These are phyloP conservation scores for Pulveroboletus ravenelii DNA, from an alignment of 768 basidiomycete species.

Conservation along the genomic window DNA sequence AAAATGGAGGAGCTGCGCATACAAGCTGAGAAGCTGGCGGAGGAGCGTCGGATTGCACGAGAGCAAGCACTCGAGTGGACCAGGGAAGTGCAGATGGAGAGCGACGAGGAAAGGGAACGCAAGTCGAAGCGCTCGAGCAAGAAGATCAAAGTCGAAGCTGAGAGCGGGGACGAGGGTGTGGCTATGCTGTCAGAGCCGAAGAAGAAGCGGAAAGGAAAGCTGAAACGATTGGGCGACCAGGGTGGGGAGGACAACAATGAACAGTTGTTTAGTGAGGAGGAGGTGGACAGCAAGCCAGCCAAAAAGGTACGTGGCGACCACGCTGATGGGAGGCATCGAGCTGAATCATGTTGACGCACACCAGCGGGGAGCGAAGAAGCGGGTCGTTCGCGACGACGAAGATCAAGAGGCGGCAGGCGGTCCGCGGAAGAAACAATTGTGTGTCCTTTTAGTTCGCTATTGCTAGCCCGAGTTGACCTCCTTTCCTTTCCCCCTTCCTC, in stretches of 20 bases:
- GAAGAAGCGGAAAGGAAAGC: conserved; percentile 76
- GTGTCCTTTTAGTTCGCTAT: conserved; percentile 24
- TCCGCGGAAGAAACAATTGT: conserved; percentile 79
- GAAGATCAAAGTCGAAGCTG: conserved; percentile 48
- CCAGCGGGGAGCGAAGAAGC: conserved; percentile 58
- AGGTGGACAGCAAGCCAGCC: conserved; percentile 49
- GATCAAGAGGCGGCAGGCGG: conserved; percentile 58
- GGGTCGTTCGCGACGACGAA: conserved; percentile 75
- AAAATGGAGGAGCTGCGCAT: conserved; percentile 60
- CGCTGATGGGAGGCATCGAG: background rate
- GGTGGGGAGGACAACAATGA: conserved; percentile 48
- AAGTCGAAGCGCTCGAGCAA: conserved; percentile 52
- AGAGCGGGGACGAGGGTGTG: conserved; percentile 47
- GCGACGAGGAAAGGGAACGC: conserved; percentile 77
- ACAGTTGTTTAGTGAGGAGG: conserved; percentile 67
- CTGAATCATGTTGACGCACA: background rate
- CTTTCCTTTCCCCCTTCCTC: conserved; percentile 5
- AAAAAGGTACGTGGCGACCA: conserved; percentile 54
- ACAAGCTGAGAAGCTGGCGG: conserved; percentile 76
- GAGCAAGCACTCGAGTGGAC: conserved; percentile 83
- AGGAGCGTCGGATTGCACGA: conserved; percentile 67
- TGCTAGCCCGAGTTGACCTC: background rate
- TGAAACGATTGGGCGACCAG: conserved; percentile 48
- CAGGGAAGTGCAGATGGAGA: conserved; percentile 58
- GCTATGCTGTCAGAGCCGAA: conserved; percentile 46